Evolutionary conservation across 2,329 filamentous ascomycete species (phyloP).

Genomic region (Pseudocercospora cruenta): DNA sequence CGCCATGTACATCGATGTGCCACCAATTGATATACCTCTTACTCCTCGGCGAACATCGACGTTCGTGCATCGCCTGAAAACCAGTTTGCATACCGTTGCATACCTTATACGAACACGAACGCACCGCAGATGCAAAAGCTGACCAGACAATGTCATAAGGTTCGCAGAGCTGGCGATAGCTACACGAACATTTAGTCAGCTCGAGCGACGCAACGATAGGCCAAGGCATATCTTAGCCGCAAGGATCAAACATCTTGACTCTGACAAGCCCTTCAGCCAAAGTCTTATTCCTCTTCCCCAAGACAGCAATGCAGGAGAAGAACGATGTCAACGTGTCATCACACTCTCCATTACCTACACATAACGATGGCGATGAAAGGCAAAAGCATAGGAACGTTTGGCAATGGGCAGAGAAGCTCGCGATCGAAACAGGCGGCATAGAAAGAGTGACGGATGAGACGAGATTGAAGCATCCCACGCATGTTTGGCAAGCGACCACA

Average conservation of each 20-base stretch:
- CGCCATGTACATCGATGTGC: too few species aligned
- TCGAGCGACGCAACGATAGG: background rate
- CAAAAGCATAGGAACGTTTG: background rate
- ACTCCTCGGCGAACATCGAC: too few species aligned
- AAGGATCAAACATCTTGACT: background rate
- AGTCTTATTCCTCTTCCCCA: background rate
- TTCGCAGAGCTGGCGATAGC: background rate
- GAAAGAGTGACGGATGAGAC: conserved; percentile 17
- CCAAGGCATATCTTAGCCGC: background rate
- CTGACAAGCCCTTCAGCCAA: background rate
- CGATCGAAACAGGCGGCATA: conserved; percentile 19
- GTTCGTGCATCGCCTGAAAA: too few species aligned
- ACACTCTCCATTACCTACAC: background rate
- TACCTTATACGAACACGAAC: too few species aligned
- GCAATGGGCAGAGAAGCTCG: conserved; percentile 7
- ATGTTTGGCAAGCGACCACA: conserved; percentile 18
- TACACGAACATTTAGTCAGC: background rate
- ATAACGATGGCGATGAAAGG: background rate
- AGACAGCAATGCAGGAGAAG: background rate
- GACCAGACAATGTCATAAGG: too few species aligned
- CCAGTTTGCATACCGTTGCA: too few species aligned
- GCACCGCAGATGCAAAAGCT: too few species aligned
- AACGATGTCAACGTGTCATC: background rate
- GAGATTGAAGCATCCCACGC: conserved; percentile 9
- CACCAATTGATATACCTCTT: too few species aligned